A percentile compares a stretch with the other conserved stretches of the same genome.
Evolutionary conservation across 164 flowering plant genomes (phyloP).

Genomic region (Vitis riparia): DNA sequence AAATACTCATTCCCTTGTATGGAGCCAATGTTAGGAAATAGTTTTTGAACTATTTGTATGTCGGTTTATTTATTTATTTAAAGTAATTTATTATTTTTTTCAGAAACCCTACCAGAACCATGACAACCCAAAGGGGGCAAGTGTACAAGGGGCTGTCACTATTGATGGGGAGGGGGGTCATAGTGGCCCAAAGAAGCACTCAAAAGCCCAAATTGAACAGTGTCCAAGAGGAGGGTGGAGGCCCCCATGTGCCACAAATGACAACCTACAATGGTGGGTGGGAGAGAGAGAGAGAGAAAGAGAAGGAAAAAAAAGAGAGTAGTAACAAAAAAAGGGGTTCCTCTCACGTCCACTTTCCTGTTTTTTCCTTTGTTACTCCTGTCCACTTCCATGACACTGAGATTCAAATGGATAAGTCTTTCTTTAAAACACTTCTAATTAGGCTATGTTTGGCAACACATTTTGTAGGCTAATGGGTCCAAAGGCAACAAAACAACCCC

Average conservation of each 20-base stretch:
- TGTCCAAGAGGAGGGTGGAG: slow-evolving; percentile 2
- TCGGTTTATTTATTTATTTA: too few relatives aligned
- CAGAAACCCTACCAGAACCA: not conserved
- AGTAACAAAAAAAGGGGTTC: slow-evolving; percentile 12
- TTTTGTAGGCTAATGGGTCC: not conserved
- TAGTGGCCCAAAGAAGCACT: slow-evolving; percentile 10
- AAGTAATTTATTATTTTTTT: too few relatives aligned
- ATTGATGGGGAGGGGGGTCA: not conserved
- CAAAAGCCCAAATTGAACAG: slow-evolving; percentile 17
- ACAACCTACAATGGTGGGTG: slow-evolving; percentile 1
- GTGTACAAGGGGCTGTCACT: not conserved
- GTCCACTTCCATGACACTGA: slow-evolving; percentile 13
- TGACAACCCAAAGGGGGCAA: not conserved
- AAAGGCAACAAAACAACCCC: too few relatives aligned
- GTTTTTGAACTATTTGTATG: too few relatives aligned
- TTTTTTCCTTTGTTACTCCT: not conserved
- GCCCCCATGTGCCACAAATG: slow-evolving; percentile 17
- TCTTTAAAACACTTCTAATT: not conserved
- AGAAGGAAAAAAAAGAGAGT: not conserved
- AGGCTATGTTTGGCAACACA: not conserved
- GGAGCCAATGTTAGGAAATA: too few relatives aligned
- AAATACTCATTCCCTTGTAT: too few relatives aligned
- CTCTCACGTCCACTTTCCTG: slow-evolving; percentile 20
- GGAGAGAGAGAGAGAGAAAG: not conserved
- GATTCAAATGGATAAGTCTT: slow-evolving; percentile 6